Conservation (phyloP, 129 eudicot species). For the Ambrosia trifida region DNA sequence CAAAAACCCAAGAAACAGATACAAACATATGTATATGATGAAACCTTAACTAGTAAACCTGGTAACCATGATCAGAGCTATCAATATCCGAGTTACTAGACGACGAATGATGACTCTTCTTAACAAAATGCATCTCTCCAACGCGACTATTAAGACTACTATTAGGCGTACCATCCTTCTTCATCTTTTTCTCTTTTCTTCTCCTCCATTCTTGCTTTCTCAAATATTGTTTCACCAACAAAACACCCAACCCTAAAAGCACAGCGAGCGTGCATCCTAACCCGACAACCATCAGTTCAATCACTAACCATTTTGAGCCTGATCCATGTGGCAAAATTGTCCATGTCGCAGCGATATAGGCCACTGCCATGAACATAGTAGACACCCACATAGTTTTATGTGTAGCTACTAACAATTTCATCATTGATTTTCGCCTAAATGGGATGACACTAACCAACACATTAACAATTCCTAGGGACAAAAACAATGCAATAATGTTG, state of each 20-base stretch:
- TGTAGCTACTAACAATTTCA: conserved; percentile 31
- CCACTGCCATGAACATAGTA: conserved; percentile 48
- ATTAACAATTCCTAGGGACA: conserved; percentile 51
- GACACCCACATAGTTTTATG: conserved; percentile 59
- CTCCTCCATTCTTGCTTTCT: conserved; percentile 44
- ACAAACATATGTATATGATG: too few relatives aligned
- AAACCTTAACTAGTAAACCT: too few relatives aligned
- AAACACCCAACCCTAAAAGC: too few relatives aligned
- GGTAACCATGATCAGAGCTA: conserved; percentile 60
- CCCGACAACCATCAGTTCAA: conserved; percentile 39
- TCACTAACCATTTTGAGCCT: conserved; percentile 41
- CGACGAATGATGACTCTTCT: conserved; percentile 22
- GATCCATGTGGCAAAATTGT: conserved; percentile 38
- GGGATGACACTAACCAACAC: conserved; percentile 54
- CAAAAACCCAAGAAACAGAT: too few relatives aligned
- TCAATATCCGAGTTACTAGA: conserved; percentile 53
- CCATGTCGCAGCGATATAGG: conserved; percentile 45
- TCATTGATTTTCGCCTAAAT: conserved; percentile 44
- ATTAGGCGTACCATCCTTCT: conserved; percentile 41
- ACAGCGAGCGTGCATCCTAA: conserved; percentile 47
- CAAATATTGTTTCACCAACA: conserved; percentile 45
- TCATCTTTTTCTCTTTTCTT: conserved; percentile 33
- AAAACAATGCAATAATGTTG: conserved; percentile 51
- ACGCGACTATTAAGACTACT: conserved; percentile 44
- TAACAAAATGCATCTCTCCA: conserved; percentile 36